Percentiles rank a stretch among this genome's conserved stretches.
Conservation (phyloP, 2,329 filamentous ascomycete species). For the Cryphonectria nitschkei region DNA sequence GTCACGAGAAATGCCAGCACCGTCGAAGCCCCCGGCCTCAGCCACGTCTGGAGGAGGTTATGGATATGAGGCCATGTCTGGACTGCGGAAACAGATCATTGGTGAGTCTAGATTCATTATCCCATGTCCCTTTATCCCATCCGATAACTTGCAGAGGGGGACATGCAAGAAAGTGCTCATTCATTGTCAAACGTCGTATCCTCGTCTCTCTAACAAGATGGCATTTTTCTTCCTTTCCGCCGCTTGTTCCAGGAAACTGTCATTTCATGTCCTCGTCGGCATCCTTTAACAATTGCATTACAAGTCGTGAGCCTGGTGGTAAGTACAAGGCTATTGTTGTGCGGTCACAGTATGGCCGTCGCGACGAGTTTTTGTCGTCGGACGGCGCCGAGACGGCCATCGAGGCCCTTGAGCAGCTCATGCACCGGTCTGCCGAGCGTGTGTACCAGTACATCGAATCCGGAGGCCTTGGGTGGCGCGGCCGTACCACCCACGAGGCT, state of each 20-base stretch:
- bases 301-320: conserved; percentile 34
- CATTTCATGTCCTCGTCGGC: conserved; percentile 33
- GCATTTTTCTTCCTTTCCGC: neutral
- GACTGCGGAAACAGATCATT: conserved; percentile 22
- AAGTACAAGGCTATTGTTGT: conserved; percentile 35
- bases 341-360: conserved; percentile 33
- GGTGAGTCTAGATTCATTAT: conserved; percentile 10
- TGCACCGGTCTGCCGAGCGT: conserved; percentile 44
- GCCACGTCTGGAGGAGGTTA: conserved; percentile 6
- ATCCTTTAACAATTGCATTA: conserved; percentile 32
- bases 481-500: neutral
- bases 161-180: no score
- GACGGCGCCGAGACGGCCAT: conserved; percentile 37
- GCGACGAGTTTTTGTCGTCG: conserved; percentile 36
- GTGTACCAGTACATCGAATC: conserved; percentile 39
- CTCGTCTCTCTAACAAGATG: neutral
- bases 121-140: neutral
- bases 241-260: conserved; percentile 34
- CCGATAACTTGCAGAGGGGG: no score
- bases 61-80: conserved; percentile 16
- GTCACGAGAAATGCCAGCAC: neutral
- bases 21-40: neutral
- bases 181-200: neutral
- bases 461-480: conserved; percentile 39
- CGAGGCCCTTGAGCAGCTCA: conserved; percentile 43